Base-by-base conservation (phyloP, 2,329 filamentous ascomycete genomes). In the Verticillium tricorpus region DNA sequence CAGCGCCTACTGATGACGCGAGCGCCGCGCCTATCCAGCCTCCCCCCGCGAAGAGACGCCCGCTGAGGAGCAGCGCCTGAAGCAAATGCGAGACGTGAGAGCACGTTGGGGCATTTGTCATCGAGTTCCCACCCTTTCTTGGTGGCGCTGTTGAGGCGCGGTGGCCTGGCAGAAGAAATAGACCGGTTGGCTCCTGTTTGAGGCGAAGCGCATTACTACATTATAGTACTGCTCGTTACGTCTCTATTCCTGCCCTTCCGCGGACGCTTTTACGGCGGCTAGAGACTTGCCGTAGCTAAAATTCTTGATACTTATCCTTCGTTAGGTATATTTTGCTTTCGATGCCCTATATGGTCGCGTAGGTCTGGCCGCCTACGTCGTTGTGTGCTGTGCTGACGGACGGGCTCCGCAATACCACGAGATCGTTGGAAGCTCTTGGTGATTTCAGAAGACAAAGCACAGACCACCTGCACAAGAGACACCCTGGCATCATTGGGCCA, bases 41-140 rank as follows among this genome's bases (percentile, higher is more conserved):
- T 34, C 85, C 86, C 1, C 86, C 87, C 7, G 81, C 85, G 57
- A 99, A 98, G 81, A 97, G 95, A 97, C 93, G 2, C 92, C 94
- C 2, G 91, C 91, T 37, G 95, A 99, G 75, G 95, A 99, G 77
- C 87, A 94, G 73, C 84, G 93, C 56, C 80, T 99, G 69, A 98
- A 98, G 82, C 87, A 89, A 67, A 96, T 99, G 92, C 86, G 95
- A 70, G 95, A 98, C 76, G 86, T 25, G 25, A 25, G 25, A 25
- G 25, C 25, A 25, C 25, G 25, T 25, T 25, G 25, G 25, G 25
- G 25, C 25, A 25, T 25, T 25, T 25, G 25, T 25, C 25, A 25
- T 25, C 25, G 25, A 25, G 25, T 25, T 25, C 25, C 25, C 25
- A 25, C 25, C 25, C 25, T 25, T 25, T 25, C 25, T 25, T 25